Conservation (phyloP, 345 rosid genomes). For the Syzygium oleosum region DNA sequence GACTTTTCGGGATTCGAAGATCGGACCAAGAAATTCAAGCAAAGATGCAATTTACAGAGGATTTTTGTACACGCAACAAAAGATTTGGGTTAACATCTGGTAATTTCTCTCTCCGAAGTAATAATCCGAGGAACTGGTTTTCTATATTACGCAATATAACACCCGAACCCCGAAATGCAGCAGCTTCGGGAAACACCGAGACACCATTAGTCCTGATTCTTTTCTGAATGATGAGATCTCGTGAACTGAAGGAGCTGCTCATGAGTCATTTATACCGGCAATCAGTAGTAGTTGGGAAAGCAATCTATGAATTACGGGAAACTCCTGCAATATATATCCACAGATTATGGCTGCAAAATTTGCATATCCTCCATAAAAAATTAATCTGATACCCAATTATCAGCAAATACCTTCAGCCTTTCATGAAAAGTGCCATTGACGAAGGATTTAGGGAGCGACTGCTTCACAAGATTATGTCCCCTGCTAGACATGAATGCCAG, state of each 20-base stretch:
- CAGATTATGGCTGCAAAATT: not conserved
- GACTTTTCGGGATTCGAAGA: not conserved
- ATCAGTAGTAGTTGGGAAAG: not conserved
- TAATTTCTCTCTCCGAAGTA: not conserved
- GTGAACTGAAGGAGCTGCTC: not conserved
- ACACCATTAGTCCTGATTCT: not conserved
- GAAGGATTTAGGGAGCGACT: not conserved
- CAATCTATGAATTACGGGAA: not conserved
- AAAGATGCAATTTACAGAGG: not conserved
- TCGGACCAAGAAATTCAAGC: not conserved
- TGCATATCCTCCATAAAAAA: not conserved
- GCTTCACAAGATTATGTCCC: constrained; percentile 1
- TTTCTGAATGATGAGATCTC: not conserved
- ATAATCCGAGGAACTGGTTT: not conserved
- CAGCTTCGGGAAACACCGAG: not conserved
- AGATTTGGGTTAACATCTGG: not conserved
- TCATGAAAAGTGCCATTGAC: not conserved
- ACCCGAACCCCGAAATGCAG: not conserved
- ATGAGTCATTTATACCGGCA: not conserved
- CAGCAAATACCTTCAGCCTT: not conserved
- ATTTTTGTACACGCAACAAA: not conserved
- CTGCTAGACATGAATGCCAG: not conserved
- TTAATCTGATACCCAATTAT: not conserved
- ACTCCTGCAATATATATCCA: not conserved
- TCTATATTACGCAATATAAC: not conserved